phyloP scores from a whole-genome alignment of 495 filamentous ascomycete species.

The Sporormia fimetaria region DNA sequence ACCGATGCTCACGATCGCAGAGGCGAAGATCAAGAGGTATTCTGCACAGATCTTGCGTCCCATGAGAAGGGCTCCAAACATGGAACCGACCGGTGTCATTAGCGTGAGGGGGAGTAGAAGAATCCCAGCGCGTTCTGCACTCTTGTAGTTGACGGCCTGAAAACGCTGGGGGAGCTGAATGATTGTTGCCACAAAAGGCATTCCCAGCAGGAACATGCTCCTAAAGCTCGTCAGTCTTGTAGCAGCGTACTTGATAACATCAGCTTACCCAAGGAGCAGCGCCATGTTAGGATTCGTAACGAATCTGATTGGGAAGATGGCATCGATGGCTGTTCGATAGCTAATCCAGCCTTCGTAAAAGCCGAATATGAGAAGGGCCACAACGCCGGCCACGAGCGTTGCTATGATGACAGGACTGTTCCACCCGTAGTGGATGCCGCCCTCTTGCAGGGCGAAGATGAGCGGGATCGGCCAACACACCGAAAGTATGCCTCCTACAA shows the following conservation, averaged over 20 bases:
- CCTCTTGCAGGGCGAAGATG: conserved; percentile 24
- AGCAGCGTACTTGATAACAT: background rate
- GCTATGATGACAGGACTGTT: conserved; percentile 20
- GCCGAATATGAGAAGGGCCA: conserved; percentile 9
- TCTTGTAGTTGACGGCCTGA: conserved; percentile 19
- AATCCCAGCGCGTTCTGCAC: conserved; percentile 18
- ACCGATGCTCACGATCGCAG: conserved; percentile 10
- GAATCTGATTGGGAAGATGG: conserved; percentile 18
- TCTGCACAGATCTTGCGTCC: conserved; percentile 9
- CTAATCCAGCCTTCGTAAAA: conserved; percentile 16
- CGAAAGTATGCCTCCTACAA: conserved; percentile 15
- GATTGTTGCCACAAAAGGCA: conserved; percentile 13
- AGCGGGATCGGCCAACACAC: conserved; percentile 19
- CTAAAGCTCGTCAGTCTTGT: background rate
- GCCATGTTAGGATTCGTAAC: conserved; percentile 10
- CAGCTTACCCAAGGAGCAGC: conserved; percentile 15
- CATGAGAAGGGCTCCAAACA: conserved; percentile 7
- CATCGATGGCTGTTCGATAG: conserved; percentile 8
- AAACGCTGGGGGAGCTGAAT: conserved; percentile 26
- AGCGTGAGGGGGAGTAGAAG: conserved; percentile 18
- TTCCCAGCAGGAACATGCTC: conserved; percentile 14
- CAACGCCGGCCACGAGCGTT: conserved; percentile 11
- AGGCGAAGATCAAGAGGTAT: conserved; percentile 7
- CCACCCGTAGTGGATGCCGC: conserved; percentile 16
- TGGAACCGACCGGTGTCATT: conserved; percentile 13